Evolutionary conservation across 148 eudicot genomes (phyloP), one percentile per base, ranked within the genome.

Genomic region (Dysphania ambrosioides): DNA sequence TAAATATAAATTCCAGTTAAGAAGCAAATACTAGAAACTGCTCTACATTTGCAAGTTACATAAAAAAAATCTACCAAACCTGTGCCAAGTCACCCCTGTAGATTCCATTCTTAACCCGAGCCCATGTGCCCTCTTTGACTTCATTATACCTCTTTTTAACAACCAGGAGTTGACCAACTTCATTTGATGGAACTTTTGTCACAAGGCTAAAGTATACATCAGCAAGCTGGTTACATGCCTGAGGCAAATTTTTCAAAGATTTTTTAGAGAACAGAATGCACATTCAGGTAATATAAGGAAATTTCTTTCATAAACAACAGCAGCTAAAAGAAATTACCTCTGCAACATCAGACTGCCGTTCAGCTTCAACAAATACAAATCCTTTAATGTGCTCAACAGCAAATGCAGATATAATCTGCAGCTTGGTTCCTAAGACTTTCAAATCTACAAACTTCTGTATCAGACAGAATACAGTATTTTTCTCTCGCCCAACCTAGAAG

Each of bases 401-500:
- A 83, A 89, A 88, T 19, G 94, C 96, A 75, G 99, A 90, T 74
- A 95, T 80, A 71, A 92, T 86, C 73, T 81, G 91, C 83, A 95
- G 85, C 79, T 89, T 92, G 56, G 78, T 92, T 42, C 96, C 93
- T 58, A 90, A 78, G 44, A 61, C 73, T 61, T 83, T 78, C 78
- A 92, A 75, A 77, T 95, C 96, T 74, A 84, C 88, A 78, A 36
- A 90, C 82, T 95, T 95, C 79, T 95, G 97, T 89, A 95, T 95
- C 16, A 95, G 82, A 71, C 96, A 92, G 81, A 92, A 87, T 58
- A 88, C 92, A 29, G 96, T 86, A 66, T 90, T 84, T 87, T 85
- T 92, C 85, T 95, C 99, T 21, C 99, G 96, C 61, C 97, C 97
- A 86, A 86, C 91, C 99, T 95, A 77, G n/a, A 80, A 0, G 66